These are phyloP conservation scores for Fomitopsis serialis DNA, from an alignment of 768 basidiomycete genomes.

Conservation along the genomic window DNA sequence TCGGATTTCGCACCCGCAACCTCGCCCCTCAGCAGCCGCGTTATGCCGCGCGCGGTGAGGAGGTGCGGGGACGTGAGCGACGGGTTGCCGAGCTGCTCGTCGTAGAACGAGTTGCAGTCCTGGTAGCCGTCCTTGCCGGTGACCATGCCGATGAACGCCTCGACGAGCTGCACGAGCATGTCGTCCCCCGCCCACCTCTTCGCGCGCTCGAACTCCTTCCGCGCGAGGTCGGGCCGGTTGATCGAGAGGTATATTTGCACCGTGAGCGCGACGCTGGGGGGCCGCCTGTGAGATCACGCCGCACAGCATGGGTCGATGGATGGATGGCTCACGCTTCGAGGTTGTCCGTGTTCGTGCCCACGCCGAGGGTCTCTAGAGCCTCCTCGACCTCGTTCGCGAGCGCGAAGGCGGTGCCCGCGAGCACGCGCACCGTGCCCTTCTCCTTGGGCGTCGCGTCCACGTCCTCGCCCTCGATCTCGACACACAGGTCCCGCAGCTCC, in stretches of 20 bases:
- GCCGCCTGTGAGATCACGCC: conserved; percentile 57
- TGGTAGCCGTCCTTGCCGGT: conserved; percentile 68
- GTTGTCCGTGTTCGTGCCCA: conserved; percentile 60
- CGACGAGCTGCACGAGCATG: conserved; percentile 82
- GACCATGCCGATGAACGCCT: conserved; percentile 73
- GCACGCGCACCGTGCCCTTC: conserved; percentile 67
- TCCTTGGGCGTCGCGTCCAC: conserved; percentile 61
- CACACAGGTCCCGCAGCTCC: conserved; percentile 75
- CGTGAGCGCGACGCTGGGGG: conserved; percentile 68
- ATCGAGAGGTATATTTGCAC: conserved; percentile 91
- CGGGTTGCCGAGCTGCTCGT: conserved; percentile 79
- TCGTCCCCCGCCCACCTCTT: conserved; percentile 88
- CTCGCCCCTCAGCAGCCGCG: conserved; percentile 73
- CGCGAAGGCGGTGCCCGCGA: conserved; percentile 85
- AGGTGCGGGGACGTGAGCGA: conserved; percentile 69
- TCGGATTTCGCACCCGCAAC: conserved; percentile 74
- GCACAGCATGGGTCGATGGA: conserved; percentile 68
- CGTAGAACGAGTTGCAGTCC: conserved; percentile 59
- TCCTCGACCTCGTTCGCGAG: conserved; percentile 85
- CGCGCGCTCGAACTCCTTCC: conserved; percentile 77
- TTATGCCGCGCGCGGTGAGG: conserved; percentile 74
- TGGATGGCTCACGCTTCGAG: conserved; percentile 76
- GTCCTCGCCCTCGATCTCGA: conserved; percentile 84
- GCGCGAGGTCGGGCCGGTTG: conserved; percentile 80
- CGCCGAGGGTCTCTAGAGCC: conserved; percentile 82